Evolutionary conservation across 768 basidiomycete genomes (phyloP), one percentile per base, ranked within the genome.

Genomic region (Naganishia vaughanmartiniae): DNA sequence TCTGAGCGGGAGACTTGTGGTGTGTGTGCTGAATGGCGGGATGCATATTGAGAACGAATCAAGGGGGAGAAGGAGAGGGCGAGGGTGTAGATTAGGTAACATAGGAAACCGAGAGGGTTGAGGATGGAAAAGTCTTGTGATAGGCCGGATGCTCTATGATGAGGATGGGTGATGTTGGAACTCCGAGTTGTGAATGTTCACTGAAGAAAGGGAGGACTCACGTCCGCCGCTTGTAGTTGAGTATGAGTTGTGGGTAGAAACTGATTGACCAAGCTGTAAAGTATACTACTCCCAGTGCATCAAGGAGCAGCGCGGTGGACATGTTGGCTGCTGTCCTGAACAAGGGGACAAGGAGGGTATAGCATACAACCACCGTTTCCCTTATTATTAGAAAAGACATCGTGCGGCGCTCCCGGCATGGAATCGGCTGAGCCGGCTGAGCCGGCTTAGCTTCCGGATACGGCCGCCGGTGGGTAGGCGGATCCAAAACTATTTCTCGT

Each of bases 191-290:
- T n/a, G 33, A 67, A 12, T 68, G 45, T 26, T 45, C 31, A 46
- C n/a, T 51, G 69, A 56, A 73, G 63, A n/a, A 46, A 34, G 24
- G 11, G 28, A 51, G 19, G 24, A 73, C 74, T 67, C 72, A 79
- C 81, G 70, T 70, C 65, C 81, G 80, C 3, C 82, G 78, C 31
- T 73, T 63, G 74, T 78, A 81, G 71, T 83, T 83, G 33, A 82
- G 74, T 24, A 82, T 46, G 33, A 83, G 70, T 67, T 83, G 83
- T 24, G 82, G 83, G 65, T 83, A 83, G 76, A 84, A 84, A 34
- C 78, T 79, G 15, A 76, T 31, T 24, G 79, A 79, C 82, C 82
- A 83, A 9, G 80, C 79, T 11, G 73, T 28, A 24, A 81, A 81
- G 73, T 81, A 81, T 24, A 70, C 69, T 45, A 79, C 72, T 0